Evolutionary conservation across 768 basidiomycete species (phyloP).

Genomic region (Tylopilus cervinicoccineus): DNA sequence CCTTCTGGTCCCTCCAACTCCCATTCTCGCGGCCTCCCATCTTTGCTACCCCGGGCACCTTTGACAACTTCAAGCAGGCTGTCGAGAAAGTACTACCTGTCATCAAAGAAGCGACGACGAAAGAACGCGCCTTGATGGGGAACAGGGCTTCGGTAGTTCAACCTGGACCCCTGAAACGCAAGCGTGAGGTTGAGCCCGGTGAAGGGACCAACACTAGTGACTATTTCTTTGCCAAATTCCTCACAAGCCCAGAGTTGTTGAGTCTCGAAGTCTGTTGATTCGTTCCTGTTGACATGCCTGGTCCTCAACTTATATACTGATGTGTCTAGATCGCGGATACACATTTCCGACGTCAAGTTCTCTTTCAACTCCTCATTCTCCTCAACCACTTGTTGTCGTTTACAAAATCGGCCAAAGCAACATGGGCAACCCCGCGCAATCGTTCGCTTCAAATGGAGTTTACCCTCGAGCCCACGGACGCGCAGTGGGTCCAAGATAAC

Average conservation of each 20-base stretch:
- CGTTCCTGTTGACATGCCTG: background rate
- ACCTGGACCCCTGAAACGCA: conserved; percentile 50
- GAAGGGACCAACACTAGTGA: conserved; percentile 52
- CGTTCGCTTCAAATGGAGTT: conserved; percentile 84
- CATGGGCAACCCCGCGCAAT: conserved; percentile 62
- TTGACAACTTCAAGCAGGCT: conserved; percentile 64
- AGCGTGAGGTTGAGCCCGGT: conserved; percentile 57
- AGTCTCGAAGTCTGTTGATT: conserved; percentile 70
- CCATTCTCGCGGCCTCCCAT: conserved; percentile 78
- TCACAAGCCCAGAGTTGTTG: conserved; percentile 82
- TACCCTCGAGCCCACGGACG: conserved; percentile 61
- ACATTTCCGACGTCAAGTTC: conserved; percentile 88
- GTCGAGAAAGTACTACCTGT: conserved; percentile 72
- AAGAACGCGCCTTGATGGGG: conserved; percentile 87
- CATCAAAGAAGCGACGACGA: conserved; percentile 82
- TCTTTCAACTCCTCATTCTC: conserved; percentile 81
- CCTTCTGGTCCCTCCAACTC: conserved; percentile 86
- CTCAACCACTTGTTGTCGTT: conserved; percentile 72
- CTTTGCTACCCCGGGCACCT: conserved; percentile 54
- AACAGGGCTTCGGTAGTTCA: conserved; percentile 46
- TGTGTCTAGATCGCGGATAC: conserved; percentile 74
- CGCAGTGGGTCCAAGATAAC: conserved; percentile 75
- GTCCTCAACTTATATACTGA: conserved; percentile 10
- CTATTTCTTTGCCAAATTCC: conserved; percentile 92
- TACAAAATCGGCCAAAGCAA: conserved; percentile 60